A percentile compares a stretch with the other conserved stretches of the same genome.
Conservation (phyloP, 306 rosid species). For the Gastrolobium villosum region DNA sequence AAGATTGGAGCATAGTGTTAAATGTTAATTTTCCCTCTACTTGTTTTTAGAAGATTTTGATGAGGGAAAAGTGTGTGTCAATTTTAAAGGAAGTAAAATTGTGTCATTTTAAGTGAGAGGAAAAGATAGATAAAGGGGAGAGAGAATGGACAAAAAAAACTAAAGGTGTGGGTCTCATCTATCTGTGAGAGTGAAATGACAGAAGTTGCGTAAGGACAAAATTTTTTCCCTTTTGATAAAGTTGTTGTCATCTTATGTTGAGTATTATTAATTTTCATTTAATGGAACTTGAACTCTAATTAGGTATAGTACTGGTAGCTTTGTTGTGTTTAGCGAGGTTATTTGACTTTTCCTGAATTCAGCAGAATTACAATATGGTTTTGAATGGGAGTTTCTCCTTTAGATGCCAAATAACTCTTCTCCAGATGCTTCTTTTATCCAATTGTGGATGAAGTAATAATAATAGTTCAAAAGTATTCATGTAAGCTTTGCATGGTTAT, state of each 20-base stretch:
- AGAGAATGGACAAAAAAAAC: too few species aligned
- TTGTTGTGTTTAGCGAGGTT: background rate
- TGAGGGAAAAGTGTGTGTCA: too few species aligned
- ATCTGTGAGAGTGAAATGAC: too few species aligned
- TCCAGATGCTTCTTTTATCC: slow-evolving; percentile 11
- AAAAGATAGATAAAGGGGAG: too few species aligned
- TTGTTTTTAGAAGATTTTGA: background rate
- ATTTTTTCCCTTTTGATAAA: too few species aligned
- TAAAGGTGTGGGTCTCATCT: too few species aligned
- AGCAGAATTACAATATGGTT: slow-evolving; percentile 11
- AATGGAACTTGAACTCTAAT: background rate
- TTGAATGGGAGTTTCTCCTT: slow-evolving; percentile 15
- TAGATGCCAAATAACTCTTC: background rate
- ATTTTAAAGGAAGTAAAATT: too few species aligned
- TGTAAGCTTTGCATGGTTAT: slow-evolving; percentile 2
- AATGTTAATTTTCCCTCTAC: too few species aligned
- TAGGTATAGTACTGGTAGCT: background rate
- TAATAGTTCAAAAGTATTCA: slow-evolving; percentile 12
- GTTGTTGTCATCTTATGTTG: background rate
- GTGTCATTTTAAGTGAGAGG: too few species aligned
- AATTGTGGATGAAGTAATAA: background rate
- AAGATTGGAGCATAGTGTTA: background rate
- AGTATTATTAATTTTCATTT: background rate
- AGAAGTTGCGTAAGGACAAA: too few species aligned
- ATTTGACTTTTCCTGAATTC: slow-evolving; percentile 12